Evolutionary conservation across 2,329 filamentous ascomycete genomes (phyloP).

Genomic region (Trichocomaceae sp.): DNA sequence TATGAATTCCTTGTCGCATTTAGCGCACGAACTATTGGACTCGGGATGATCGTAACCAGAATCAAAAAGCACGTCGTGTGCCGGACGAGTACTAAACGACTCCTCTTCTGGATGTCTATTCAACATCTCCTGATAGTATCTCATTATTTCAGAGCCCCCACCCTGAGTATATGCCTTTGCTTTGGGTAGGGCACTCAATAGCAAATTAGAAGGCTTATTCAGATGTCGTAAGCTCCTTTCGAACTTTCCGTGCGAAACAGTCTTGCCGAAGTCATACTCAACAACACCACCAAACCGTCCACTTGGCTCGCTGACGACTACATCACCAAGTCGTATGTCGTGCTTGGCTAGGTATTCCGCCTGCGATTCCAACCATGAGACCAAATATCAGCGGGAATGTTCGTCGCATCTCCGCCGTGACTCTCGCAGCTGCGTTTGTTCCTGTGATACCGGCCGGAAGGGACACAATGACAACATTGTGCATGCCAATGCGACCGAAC

Average conservation of each 20-base stretch:
- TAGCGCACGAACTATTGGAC: neutral
- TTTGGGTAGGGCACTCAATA: too few species aligned
- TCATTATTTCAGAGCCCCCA: too few species aligned
- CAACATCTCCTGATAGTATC: too few species aligned
- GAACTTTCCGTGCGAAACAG: too few species aligned
- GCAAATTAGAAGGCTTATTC: too few species aligned
- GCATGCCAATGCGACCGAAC: conserved; percentile 17
- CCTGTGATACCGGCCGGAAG: conserved; percentile 23
- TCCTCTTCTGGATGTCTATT: too few species aligned
- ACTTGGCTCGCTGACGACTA: conserved; percentile 10
- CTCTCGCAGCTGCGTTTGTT: conserved; percentile 23
- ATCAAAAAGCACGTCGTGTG: too few species aligned
- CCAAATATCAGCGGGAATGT: conserved; percentile 26
- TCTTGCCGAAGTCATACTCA: too few species aligned
- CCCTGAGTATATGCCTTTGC: too few species aligned
- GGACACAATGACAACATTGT: conserved; percentile 23
- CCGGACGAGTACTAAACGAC: too few species aligned
- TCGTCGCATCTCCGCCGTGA: conserved; percentile 23
- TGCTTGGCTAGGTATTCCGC: conserved; percentile 12
- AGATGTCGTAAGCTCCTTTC: too few species aligned
- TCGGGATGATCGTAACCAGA: conserved; percentile 9
- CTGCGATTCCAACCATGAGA: conserved; percentile 40
- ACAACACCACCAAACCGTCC: too few species aligned
- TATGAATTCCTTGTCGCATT: neutral
- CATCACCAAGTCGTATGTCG: conserved; percentile 10